A percentile compares a stretch with the other conserved stretches of the same genome.
Evolutionary conservation across 768 basidiomycete genomes (phyloP).

Genomic region (Xerocomellus intermedius): DNA sequence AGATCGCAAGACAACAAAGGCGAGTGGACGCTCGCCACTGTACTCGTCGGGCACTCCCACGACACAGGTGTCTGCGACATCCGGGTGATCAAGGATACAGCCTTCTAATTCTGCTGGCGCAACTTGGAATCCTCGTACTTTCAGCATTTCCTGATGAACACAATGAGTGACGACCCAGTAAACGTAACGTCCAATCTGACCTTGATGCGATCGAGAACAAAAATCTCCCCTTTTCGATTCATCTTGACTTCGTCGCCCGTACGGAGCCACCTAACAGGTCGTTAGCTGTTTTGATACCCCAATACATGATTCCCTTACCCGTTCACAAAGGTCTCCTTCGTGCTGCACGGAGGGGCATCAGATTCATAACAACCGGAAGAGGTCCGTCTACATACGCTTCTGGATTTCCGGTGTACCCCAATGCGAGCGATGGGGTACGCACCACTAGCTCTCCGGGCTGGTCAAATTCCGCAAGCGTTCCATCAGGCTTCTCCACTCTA

Average conservation of each 20-base stretch:
- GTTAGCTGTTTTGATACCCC: not conserved
- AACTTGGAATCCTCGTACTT: slow-evolving; percentile 58
- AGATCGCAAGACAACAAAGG: slow-evolving; percentile 57
- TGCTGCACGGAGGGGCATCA: slow-evolving; percentile 38
- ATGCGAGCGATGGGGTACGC: slow-evolving; percentile 56
- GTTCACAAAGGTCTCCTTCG: slow-evolving; percentile 60
- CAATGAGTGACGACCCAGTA: not conserved
- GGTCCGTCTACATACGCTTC: slow-evolving; percentile 47
- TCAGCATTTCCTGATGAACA: slow-evolving; percentile 59
- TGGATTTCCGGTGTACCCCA: slow-evolving; percentile 57
- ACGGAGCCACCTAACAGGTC: slow-evolving; percentile 51
- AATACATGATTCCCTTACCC: slow-evolving; percentile 25
- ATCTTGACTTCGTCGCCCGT: slow-evolving; percentile 72
- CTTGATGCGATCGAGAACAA: slow-evolving; percentile 73
- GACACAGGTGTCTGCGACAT: slow-evolving; percentile 61
- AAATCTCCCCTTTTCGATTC: slow-evolving; percentile 59
- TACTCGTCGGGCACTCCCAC: slow-evolving; percentile 72
- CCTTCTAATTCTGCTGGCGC: slow-evolving; percentile 69
- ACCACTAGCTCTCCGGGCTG: slow-evolving; percentile 65
- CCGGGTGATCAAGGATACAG: slow-evolving; percentile 57
- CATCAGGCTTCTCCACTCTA: slow-evolving; percentile 57
- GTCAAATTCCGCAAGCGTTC: slow-evolving; percentile 51
- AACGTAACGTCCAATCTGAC: slow-evolving; percentile 30
- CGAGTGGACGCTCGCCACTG: slow-evolving; percentile 71
- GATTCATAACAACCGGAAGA: not conserved